Conservation (phyloP, 2,329 filamentous ascomycete species). For the Coniochaeta sp. region DNA sequence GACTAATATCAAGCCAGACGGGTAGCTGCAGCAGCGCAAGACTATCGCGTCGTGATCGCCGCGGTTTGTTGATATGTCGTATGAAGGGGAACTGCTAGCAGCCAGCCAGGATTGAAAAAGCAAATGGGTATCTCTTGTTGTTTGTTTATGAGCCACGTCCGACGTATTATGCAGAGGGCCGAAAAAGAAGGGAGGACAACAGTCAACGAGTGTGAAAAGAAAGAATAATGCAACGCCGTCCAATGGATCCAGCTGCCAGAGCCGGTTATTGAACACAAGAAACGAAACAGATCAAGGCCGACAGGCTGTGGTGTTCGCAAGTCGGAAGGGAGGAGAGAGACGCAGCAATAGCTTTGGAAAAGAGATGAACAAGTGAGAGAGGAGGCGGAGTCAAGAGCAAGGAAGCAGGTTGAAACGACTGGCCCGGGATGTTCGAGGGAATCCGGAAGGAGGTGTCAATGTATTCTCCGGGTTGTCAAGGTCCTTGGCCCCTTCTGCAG, state of each 20-base stretch:
- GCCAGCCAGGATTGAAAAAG: not conserved
- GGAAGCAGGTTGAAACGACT: not conserved
- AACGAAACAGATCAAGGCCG: not conserved
- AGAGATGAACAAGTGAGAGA: not conserved
- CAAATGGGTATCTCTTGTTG: conserved; percentile 1
- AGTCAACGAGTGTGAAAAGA: not conserved
- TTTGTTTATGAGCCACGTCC: conserved; percentile 1
- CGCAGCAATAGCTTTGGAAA: conserved; percentile 2
- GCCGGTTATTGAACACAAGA: conserved; percentile 5
- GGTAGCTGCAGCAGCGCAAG: not conserved
- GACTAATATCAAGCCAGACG: not conserved
- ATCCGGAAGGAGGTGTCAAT: not conserved
- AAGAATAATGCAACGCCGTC: conserved; percentile 5
- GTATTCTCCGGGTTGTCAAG: not conserved
- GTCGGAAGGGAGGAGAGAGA: conserved; percentile 3
- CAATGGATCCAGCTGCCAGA: conserved; percentile 12
- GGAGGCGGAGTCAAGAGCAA: not conserved
- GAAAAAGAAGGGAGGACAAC: not conserved
- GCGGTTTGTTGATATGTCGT: not conserved
- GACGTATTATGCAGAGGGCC: not conserved
- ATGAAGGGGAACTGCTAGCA: not conserved
- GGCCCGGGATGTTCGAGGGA: not conserved
- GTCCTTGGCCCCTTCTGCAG: not conserved
- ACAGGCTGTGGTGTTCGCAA: not conserved
- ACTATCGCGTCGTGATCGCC: not conserved